Percentiles rank a stretch among this genome's conserved stretches.
Evolutionary conservation across 2,329 filamentous ascomycete species (phyloP).

Genomic region (Aspergillus pseudotamarii): DNA sequence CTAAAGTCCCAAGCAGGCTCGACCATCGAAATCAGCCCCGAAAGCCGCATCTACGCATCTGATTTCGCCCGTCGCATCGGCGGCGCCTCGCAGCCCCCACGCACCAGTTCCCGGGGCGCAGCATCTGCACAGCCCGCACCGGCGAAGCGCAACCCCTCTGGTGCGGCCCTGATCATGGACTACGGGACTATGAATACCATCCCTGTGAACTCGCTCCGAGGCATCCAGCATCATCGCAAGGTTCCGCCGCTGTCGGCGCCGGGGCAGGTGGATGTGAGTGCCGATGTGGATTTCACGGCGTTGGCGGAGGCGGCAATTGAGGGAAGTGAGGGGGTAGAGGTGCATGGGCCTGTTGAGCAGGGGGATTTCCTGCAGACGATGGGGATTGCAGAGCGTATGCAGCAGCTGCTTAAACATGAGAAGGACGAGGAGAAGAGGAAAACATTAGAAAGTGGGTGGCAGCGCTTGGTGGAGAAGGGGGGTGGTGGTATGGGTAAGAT

Average conservation of each 20-base stretch:
- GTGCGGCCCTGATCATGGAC: conserved; percentile 92
- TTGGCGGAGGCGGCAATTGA: conserved; percentile 79
- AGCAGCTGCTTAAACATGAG: conserved; percentile 61
- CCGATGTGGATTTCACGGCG: conserved; percentile 89
- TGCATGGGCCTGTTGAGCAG: conserved; percentile 89
- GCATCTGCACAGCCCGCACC: conserved; percentile 33
- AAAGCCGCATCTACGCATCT: conserved; percentile 75
- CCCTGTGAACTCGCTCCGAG: conserved; percentile 85
- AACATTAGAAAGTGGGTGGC: conserved; percentile 74
- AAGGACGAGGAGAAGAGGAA: conserved; percentile 56
- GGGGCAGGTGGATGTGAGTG: conserved; percentile 83
- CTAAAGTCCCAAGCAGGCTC: conserved; percentile 70
- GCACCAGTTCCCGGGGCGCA: conserved; percentile 20
- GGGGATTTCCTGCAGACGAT: conserved; percentile 75
- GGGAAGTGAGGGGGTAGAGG: conserved; percentile 79
- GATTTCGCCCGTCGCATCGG: conserved; percentile 87
- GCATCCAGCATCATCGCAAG: conserved; percentile 75
- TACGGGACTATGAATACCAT: conserved; percentile 82
- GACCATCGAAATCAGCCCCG: conserved; percentile 86
- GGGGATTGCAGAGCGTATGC: conserved; percentile 79
- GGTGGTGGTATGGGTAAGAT: conserved; percentile 89
- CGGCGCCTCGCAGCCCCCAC: conserved; percentile 53
- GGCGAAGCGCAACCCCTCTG: conserved; percentile 66
- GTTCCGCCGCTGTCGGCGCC: conserved; percentile 80
- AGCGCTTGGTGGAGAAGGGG: conserved; percentile 78